Evolutionary conservation across 2,329 filamentous ascomycete species (phyloP), one percentile per base, ranked within the genome.

Genomic region (Dactylellina sp.): DNA sequence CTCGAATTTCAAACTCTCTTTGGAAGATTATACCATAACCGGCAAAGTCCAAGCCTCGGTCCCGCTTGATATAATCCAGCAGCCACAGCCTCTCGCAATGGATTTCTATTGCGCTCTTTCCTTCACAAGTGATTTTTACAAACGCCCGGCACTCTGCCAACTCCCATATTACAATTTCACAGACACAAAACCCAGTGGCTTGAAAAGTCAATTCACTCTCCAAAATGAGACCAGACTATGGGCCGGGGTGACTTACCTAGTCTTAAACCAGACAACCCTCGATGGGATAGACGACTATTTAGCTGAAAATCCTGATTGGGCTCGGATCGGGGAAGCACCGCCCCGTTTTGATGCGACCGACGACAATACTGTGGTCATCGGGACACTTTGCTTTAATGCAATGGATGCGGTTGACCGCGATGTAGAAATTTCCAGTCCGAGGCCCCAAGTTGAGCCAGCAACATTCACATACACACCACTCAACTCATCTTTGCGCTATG

Each of bases 321-420:
- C 9, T 16, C 14, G 11, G 22, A n/a, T 52, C n/a, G 49, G 49
- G 7, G 16, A 28, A 52, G n/a, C 32, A 12, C 3, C 22, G 7
- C n/a, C 11, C 5, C 22, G 49, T 32, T 4, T 9, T 32, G 4
- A 32, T 9, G 5, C 28, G 5, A 32, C 5, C 9, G 28, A 32
- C 28, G 7, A 52, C 6, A 35, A n/a, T 6, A 40, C 4, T 20
- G 18, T 42, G 16, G 14, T 52, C 12, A 18, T 63, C 35, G 59
- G 35, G 12, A 52, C 35, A 7, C 37, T 62, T 7, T 53, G 47
- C 14, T 53, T 25, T n/a, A 63, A 16, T n/a, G 22, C 59, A 2
- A 42, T 52, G 57, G 57, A 52, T 42, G 57, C 44, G 2, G 57
- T 52, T 22, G 56, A 49, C 28, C 56, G 56, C 18, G n/a, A 28